Base-by-base conservation (phyloP, 495 filamentous ascomycete genomes). In the Trichocladium antarcticum region DNA sequence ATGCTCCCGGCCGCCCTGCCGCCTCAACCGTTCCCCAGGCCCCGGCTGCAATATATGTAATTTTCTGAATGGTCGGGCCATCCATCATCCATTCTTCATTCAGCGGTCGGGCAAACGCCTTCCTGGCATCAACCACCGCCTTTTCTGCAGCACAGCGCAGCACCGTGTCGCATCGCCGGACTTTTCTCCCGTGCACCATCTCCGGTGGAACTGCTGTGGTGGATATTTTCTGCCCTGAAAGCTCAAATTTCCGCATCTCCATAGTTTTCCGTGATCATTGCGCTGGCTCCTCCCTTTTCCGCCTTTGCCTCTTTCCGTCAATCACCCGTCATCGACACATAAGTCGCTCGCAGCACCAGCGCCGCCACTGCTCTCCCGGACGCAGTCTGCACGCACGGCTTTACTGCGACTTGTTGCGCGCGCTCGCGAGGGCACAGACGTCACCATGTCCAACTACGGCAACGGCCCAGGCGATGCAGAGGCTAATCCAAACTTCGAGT, bases 371-470 rank as follows among this genome's bases (percentile, higher is more conserved):
- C n/a, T n/a, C n/a, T n/a, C n/a, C n/a, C n/a, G n/a, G n/a, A n/a
- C n/a, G n/a, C n/a, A n/a, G n/a, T n/a, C n/a, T n/a, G n/a, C n/a
- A n/a, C n/a, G n/a, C n/a, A n/a, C n/a, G 2, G 9, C 7, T 24
- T 24, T 45, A 12, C 31, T 15, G 17, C 6, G 27, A 24, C 24
- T 20, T 12, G 5, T 29, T 29, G 27, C n/a, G n/a, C n/a, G n/a
- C 24, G 2, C 12, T 44, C 42, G n/a, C 37, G 22, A 29, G 31
- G 7, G 12, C 24, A 39, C 24, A 9, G 15, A 9, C 34, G 12
- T 35, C 27, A 36, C 56, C 59, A 73, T 73, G 70, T 65, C 70
- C 54, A 62, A 56, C 65, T 71, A 70, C 58, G 63, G 62, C 46
- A 50, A 55, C 35, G 51, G 42, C 38, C 45, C 62, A 16, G 50